These are phyloP conservation scores for Actinidia chinensis DNA, from an alignment of 179 eudicot species.

Conservation along the genomic window DNA sequence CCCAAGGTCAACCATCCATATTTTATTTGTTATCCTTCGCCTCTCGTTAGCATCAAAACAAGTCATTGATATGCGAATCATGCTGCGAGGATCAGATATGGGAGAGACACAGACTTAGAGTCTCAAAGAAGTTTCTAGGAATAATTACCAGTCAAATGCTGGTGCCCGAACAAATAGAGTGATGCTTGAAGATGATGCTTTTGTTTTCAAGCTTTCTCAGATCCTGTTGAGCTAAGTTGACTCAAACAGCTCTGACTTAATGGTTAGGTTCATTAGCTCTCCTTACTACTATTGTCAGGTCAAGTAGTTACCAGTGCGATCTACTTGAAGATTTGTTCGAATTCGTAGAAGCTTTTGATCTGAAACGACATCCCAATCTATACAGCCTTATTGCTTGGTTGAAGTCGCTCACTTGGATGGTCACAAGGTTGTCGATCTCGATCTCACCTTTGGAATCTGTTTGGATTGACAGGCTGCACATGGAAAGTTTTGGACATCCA, in stretches of 20 bases:
- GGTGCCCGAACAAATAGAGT: background rate
- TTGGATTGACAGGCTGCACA: conserved; percentile 31
- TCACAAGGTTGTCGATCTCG: conserved; percentile 25
- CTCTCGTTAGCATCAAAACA: conserved; percentile 24
- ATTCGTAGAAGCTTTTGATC: conserved; percentile 34
- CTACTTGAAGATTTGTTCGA: conserved; percentile 31
- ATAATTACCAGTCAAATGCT: background rate
- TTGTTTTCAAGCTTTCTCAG: background rate
- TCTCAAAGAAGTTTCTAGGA: background rate
- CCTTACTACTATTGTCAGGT: background rate
- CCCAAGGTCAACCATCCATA: conserved; percentile 35
- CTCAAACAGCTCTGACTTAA: background rate
- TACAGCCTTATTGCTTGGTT: conserved; percentile 28
- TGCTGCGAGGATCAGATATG: conserved; percentile 20
- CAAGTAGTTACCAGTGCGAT: conserved; percentile 31
- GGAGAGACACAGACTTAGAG: conserved; percentile 1
- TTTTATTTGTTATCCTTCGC: conserved; percentile 28
- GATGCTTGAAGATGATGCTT: background rate
- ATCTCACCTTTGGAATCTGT: conserved; percentile 26
- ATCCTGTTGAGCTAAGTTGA: conserved; percentile 3
- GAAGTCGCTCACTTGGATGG: conserved; percentile 26
- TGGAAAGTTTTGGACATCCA: background rate
- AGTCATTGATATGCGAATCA: conserved; percentile 29
- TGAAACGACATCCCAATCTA: conserved; percentile 24
- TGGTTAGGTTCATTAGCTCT: no score